Conservation (phyloP, 2,329 filamentous ascomycete species). For the Penicillium olsonii region DNA sequence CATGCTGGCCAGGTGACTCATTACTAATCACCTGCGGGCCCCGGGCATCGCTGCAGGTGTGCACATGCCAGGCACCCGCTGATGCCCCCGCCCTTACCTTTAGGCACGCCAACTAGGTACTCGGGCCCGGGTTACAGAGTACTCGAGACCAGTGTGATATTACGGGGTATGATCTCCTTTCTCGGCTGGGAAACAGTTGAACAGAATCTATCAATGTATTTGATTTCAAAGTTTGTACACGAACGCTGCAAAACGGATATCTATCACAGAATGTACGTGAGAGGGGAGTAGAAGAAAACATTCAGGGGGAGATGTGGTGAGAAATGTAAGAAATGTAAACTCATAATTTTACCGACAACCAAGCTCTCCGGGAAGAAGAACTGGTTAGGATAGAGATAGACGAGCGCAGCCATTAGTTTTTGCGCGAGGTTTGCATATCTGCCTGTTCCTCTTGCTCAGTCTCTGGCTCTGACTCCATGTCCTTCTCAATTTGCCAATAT, state of each 20-base stretch:
- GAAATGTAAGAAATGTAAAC: conserved; percentile 3
- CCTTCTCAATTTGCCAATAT: conserved; percentile 49
- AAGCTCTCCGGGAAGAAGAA: neutral
- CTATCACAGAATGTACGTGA: conserved; percentile 19
- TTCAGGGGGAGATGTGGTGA: conserved; percentile 5
- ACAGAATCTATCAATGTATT: neutral
- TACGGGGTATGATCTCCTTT: too few species aligned
- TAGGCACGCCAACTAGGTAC: too few species aligned
- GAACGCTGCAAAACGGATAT: conserved; percentile 8
- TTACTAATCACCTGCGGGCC: conserved; percentile 4
- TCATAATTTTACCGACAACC: neutral
- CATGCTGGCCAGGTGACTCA: neutral
- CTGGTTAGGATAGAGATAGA: neutral
- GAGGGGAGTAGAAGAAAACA: conserved; percentile 10
- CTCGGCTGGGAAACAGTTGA: too few species aligned
- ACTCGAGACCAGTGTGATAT: too few species aligned
- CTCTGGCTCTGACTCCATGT: conserved; percentile 38
- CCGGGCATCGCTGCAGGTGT: too few species aligned
- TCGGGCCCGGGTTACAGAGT: too few species aligned
- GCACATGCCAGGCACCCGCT: too few species aligned
- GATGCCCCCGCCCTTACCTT: too few species aligned
- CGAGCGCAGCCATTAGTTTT: conserved; percentile 15
- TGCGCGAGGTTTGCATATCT: conserved; percentile 10
- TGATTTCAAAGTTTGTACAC: conserved; percentile 19
- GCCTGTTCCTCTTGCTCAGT: conserved; percentile 34